These are phyloP conservation scores for Kuraishia hungarica DNA, from an alignment of 805 yeast species.

Conservation along the genomic window DNA sequence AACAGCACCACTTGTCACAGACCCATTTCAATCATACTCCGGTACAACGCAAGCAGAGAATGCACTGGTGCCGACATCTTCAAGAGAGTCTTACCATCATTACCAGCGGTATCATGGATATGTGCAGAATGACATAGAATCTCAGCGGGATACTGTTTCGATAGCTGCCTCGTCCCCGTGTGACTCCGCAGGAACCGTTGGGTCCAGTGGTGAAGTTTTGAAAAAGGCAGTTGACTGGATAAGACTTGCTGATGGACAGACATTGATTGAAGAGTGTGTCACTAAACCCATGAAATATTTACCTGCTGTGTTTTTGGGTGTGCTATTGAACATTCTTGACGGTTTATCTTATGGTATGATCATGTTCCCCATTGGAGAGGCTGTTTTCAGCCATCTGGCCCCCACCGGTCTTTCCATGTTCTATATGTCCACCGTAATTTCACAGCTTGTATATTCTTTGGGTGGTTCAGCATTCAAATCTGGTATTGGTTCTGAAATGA, in stretches of 20 bases:
- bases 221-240: background rate
- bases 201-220: background rate
- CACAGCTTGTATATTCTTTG: slow-evolving; percentile 79
- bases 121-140: background rate
- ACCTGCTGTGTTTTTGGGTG: slow-evolving; percentile 84
- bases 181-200: background rate
- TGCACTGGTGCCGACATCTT: slow-evolving; percentile 1
- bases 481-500: slow-evolving; percentile 98
- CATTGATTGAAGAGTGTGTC: slow-evolving; percentile 15
- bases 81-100: background rate
- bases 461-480: slow-evolving; percentile 88
- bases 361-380: slow-evolving; percentile 83
- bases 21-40: slow-evolving; percentile 2
- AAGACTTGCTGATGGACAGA: slow-evolving; percentile 9
- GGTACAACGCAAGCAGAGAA: slow-evolving; percentile 1
- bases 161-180: background rate
- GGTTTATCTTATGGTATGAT: slow-evolving; percentile 97
- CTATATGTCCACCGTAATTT: slow-evolving; percentile 82
- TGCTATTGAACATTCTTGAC: slow-evolving; percentile 79
- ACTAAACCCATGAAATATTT: slow-evolving; percentile 36
- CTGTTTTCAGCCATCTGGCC: slow-evolving; percentile 68
- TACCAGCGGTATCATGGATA: background rate
- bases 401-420: slow-evolving; percentile 92
- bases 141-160: background rate
- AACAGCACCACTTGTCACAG: slow-evolving; percentile 1